phyloP scores from a whole-genome alignment of 2,329 filamentous ascomycete genomes.

The Ceratocystis cubensis region DNA sequence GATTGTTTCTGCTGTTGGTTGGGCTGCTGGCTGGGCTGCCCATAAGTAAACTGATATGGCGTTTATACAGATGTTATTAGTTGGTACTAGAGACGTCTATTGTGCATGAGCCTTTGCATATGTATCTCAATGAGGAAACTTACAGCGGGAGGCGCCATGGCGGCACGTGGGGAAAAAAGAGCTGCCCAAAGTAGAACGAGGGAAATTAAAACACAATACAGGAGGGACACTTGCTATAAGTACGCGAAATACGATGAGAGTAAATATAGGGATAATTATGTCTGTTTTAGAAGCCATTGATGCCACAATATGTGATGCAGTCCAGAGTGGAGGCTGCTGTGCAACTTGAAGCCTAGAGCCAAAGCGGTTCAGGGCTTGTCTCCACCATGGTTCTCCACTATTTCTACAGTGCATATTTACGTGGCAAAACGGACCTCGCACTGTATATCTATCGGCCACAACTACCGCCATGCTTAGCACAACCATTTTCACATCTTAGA shows the following conservation, averaged over 20 bases:
- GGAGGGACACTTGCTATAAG: not conserved
- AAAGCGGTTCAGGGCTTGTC: not conserved
- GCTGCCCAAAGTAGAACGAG: not conserved
- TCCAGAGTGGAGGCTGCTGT: not conserved
- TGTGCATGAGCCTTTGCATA: too few species aligned
- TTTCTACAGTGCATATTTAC: not conserved
- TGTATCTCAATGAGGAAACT: not conserved
- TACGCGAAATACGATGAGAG: not conserved
- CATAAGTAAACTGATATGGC: not conserved
- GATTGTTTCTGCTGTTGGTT: not conserved
- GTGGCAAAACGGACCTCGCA: not conserved
- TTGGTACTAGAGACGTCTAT: too few species aligned
- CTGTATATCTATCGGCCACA: not conserved
- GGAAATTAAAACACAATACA: not conserved
- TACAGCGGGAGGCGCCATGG: not conserved
- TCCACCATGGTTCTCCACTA: not conserved
- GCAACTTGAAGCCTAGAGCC: not conserved
- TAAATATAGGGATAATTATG: not conserved
- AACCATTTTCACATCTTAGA: too few species aligned
- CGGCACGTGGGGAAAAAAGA: not conserved
- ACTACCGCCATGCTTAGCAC: too few species aligned
- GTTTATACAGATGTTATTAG: not conserved
- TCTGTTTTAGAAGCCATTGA: not conserved
- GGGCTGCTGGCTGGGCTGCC: not conserved
- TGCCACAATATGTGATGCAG: not conserved